These are phyloP conservation scores for Cynanchum wilfordii DNA, from an alignment of 257 asterid species.

Conservation along the genomic window DNA sequence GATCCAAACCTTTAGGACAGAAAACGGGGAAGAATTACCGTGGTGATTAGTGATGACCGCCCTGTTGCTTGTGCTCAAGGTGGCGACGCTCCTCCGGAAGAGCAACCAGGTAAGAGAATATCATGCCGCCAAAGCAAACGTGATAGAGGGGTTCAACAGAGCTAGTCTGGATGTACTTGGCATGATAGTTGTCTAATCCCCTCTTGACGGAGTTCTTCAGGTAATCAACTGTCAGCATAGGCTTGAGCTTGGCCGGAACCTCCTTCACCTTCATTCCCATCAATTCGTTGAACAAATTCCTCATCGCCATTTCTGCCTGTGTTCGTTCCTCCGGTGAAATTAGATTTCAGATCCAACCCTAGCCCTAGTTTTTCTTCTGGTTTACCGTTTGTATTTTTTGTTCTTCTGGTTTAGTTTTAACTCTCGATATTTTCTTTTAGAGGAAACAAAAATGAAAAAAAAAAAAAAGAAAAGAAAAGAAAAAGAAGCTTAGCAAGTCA, in stretches of 20 bases:
- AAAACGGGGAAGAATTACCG: not conserved
- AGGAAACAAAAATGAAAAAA: no score
- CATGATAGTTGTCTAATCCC: constrained; percentile 55
- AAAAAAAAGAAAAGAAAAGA: no score
- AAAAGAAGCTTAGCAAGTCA: no score
- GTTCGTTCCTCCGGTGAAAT: not conserved
- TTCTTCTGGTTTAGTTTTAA: no score
- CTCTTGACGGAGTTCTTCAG: constrained; percentile 40
- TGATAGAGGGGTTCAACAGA: constrained; percentile 65
- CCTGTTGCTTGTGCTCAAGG: constrained; percentile 65
- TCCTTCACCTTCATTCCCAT: constrained; percentile 81
- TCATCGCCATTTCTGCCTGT: constrained; percentile 51
- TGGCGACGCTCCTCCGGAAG: constrained; percentile 99
- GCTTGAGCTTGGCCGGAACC: constrained; percentile 67
- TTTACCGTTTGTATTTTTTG: not conserved
- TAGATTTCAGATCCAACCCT: constrained; percentile 25
- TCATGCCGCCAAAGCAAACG: constrained; percentile 83
- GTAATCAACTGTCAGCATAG: constrained; percentile 43
- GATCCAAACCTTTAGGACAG: not conserved
- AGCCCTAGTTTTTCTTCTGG: not conserved
- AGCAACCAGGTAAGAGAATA: constrained; percentile 75
- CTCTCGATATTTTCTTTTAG: no score
- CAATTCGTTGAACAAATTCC: constrained; percentile 61
- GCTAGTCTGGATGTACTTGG: constrained; percentile 65
- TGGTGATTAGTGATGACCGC: constrained; percentile 44